Conservation (phyloP, 108 stramenopile species). For the Conticribra guillardii region DNA sequence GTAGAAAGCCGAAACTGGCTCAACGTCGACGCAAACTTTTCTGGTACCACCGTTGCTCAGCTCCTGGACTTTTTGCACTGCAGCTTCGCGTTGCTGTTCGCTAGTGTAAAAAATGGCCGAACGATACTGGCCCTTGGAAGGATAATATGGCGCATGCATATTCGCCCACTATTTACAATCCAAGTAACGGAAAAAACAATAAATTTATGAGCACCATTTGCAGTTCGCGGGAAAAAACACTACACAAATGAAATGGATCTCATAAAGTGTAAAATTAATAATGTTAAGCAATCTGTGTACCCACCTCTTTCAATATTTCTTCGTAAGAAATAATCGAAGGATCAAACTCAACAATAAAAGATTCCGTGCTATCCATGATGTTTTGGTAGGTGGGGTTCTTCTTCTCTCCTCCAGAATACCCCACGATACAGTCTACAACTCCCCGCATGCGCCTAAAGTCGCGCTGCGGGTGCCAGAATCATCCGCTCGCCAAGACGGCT, state of each 20-base stretch:
- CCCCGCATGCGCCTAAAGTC: conserved; percentile 58
- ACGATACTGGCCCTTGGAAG: conserved; percentile 61
- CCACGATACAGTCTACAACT: conserved; percentile 61
- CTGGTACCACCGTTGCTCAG: conserved; percentile 31
- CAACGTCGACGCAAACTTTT: conserved; percentile 59
- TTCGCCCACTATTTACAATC: conserved; percentile 43
- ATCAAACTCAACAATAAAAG: conserved; percentile 71
- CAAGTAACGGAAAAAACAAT: background rate
- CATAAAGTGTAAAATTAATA: background rate
- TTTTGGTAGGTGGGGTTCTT: conserved; percentile 68
- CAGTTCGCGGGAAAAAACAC: background rate
- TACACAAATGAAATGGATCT: background rate
- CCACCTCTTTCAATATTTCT: conserved; percentile 52
- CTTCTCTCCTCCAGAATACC: conserved; percentile 69
- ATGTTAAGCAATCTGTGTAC: background rate
- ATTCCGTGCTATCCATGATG: conserved; percentile 79
- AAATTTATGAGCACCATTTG: background rate
- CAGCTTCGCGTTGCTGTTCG: conserved; percentile 50
- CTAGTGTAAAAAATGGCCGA: conserved; percentile 59
- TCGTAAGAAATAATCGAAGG: conserved; percentile 60
- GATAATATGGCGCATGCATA: conserved; percentile 49
- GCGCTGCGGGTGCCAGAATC: conserved; percentile 83
- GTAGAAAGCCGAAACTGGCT: conserved; percentile 62
- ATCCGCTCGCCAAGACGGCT: conserved; percentile 67
- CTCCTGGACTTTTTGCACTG: conserved; percentile 37